Conservation (phyloP, 495 filamentous ascomycete genomes). For the Bryoglossum gracile region DNA sequence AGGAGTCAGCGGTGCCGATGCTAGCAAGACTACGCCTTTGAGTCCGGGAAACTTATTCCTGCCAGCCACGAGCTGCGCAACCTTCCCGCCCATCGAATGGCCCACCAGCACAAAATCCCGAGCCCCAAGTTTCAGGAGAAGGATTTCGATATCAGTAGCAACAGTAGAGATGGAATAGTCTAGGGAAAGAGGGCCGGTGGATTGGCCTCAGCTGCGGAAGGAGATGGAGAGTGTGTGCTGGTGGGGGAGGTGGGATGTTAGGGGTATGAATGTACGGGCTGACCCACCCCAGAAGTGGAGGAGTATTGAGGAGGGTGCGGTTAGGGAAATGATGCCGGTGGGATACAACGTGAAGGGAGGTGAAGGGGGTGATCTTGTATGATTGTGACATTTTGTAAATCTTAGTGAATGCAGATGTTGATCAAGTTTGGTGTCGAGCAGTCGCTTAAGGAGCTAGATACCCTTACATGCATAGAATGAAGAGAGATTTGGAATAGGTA, state of each 20-base stretch:
- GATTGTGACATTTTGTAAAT: constrained; percentile 1
- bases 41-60: constrained; percentile 13
- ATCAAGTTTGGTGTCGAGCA: too few relatives aligned
- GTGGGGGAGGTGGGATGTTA: constrained; percentile 22
- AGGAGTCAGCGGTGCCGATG: constrained; percentile 31
- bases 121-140: constrained; percentile 22
- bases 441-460: too few relatives aligned
- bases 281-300: constrained; percentile 42
- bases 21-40: constrained; percentile 32
- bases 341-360: background rate
- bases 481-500: too few relatives aligned
- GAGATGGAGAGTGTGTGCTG: constrained; percentile 28
- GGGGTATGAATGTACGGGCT: constrained; percentile 31
- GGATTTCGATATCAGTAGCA: constrained; percentile 28
- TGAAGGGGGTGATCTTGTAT: background rate
- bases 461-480: too few relatives aligned
- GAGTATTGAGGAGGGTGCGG: constrained; percentile 33
- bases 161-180: constrained; percentile 27
- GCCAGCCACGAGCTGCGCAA: constrained; percentile 29
- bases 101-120: constrained; percentile 29
- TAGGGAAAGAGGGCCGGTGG: constrained; percentile 25
- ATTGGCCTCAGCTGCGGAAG: constrained; percentile 37
- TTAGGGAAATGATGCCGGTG: background rate
- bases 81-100: constrained; percentile 40
- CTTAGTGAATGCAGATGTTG: too few relatives aligned